These are phyloP conservation scores for Claviceps monticola DNA, from an alignment of 2,329 filamentous ascomycete species.

Conservation along the genomic window DNA sequence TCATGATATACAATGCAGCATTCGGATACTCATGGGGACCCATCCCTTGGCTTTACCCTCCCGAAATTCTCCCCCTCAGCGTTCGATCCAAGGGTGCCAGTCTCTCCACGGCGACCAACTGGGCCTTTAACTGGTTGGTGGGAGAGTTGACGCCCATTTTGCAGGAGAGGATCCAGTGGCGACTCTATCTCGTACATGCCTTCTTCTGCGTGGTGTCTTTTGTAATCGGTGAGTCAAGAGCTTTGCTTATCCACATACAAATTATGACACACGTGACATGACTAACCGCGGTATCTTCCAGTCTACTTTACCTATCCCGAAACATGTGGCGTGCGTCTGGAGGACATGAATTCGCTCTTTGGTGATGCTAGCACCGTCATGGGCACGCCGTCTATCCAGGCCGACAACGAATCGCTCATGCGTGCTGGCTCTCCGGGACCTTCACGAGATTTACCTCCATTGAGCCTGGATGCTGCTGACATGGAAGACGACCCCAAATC, in stretches of 20 bases:
- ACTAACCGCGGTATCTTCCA: constrained; percentile 23
- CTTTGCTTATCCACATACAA: not conserved
- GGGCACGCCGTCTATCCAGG: constrained; percentile 57
- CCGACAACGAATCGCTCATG: constrained; percentile 71
- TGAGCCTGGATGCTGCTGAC: constrained; percentile 64
- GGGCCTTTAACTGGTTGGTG: constrained; percentile 97
- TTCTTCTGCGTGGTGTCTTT: constrained; percentile 96
- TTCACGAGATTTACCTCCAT: constrained; percentile 59
- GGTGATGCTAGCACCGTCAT: constrained; percentile 80
- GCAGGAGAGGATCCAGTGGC: constrained; percentile 86
- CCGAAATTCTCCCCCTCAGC: constrained; percentile 93
- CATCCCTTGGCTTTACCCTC: constrained; percentile 95
- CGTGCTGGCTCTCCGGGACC: constrained; percentile 58
- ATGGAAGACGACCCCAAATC: constrained; percentile 37
- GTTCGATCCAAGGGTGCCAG: constrained; percentile 95
- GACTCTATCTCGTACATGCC: constrained; percentile 85
- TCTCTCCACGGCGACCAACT: constrained; percentile 90
- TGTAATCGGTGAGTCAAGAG: constrained; percentile 64
- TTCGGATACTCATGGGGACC: constrained; percentile 95
- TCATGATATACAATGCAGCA: constrained; percentile 96
- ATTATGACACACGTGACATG: not conserved
- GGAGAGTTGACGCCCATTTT: constrained; percentile 89
- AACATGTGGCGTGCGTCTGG: constrained; percentile 84
- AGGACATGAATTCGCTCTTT: constrained; percentile 93
- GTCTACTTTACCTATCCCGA: constrained; percentile 98